phyloP scores from a whole-genome alignment of 257 asterid genomes.

The Solanum corneliomulleri region DNA sequence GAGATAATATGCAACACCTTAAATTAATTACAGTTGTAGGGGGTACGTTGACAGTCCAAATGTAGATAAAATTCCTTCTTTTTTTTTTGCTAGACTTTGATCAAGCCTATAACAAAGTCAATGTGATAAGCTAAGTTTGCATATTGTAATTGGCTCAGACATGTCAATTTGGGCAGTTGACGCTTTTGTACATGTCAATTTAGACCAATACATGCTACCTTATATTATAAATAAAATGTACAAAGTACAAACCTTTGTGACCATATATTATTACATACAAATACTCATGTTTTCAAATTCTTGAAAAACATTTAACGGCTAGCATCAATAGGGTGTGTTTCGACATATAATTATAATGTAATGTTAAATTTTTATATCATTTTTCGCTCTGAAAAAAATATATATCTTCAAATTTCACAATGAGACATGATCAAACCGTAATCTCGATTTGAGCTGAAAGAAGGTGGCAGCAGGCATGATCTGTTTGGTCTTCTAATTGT shows the following conservation, averaged over 20 bases:
- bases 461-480: conserved; percentile 19
- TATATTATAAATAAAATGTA: too few species aligned
- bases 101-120: background rate
- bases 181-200: background rate
- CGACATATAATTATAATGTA: background rate
- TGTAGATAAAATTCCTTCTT: too few species aligned
- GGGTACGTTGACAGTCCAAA: too few species aligned
- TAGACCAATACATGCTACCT: background rate
- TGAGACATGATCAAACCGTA: background rate
- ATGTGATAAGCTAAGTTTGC: background rate
- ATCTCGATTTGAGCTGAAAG: background rate
- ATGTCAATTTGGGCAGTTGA: background rate
- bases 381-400: background rate
- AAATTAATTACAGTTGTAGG: background rate
- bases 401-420: too few species aligned
- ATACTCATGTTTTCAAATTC: background rate
- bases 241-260: background rate
- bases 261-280: background rate
- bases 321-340: background rate
- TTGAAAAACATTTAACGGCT: background rate
- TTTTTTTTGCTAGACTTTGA: background rate
- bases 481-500: conserved; percentile 13
- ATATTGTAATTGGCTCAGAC: background rate
- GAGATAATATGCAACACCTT: background rate
- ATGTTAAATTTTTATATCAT: too few species aligned